Conservation (phyloP, 208 protist species). For the Tritrichomonas musculus region DNA sequence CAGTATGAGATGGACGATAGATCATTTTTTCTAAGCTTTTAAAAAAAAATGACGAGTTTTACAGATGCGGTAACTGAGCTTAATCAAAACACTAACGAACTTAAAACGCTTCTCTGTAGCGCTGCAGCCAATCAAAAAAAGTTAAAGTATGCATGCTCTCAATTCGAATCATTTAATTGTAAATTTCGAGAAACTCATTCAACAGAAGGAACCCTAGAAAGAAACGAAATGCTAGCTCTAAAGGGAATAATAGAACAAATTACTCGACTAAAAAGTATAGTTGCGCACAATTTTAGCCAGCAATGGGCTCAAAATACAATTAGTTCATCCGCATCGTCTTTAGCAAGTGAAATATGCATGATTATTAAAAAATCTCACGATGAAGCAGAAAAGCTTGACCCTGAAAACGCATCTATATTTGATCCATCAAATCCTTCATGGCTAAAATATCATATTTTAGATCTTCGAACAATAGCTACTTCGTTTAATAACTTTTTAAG, state of each 20-base stretch:
- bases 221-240: not conserved
- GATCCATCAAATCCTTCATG: not conserved
- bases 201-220: too few relatives aligned
- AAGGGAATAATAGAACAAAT: not conserved
- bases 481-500: not conserved
- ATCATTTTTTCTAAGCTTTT: too few relatives aligned
- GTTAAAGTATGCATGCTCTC: not conserved
- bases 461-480: not conserved
- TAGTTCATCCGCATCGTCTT: not conserved
- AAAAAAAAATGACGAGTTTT: too few relatives aligned
- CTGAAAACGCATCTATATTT: not conserved
- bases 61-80: too few relatives aligned
- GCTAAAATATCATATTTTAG: not conserved
- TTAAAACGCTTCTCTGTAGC: too few relatives aligned
- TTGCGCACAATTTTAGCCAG: not conserved
- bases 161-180: not conserved
- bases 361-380: not conserved
- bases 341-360: not conserved
- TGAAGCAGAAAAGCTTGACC: not conserved
- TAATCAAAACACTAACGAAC: too few relatives aligned
- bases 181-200: not conserved
- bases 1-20: too few relatives aligned
- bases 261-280: not conserved
- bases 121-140: not conserved
- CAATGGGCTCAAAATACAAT: not conserved